Conservation (phyloP, 345 rosid species). For the Eucalyptus marginata region DNA sequence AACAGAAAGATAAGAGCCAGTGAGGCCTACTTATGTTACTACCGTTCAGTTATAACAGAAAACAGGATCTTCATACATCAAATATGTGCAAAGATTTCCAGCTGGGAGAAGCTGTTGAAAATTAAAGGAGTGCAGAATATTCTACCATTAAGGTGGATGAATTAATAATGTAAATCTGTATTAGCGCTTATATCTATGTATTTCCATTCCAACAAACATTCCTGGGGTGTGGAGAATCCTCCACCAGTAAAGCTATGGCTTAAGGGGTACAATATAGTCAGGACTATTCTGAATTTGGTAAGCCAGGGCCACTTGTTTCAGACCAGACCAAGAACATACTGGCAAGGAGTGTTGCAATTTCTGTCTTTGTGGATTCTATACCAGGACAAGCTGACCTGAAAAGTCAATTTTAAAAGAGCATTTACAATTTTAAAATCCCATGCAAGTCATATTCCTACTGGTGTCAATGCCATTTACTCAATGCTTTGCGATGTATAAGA, state of each 20-base stretch:
- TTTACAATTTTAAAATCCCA: neutral
- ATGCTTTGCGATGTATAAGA: neutral
- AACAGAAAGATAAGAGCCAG: neutral
- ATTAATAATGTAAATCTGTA: neutral
- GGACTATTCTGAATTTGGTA: neutral
- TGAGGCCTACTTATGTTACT: neutral
- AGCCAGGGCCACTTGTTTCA: neutral
- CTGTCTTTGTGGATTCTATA: neutral
- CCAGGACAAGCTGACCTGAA: neutral
- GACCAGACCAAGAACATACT: neutral
- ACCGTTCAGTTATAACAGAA: neutral
- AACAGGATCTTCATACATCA: neutral
- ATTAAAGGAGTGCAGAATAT: neutral
- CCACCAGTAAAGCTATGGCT: neutral
- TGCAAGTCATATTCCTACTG: neutral
- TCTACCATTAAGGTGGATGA: neutral
- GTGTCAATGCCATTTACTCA: neutral
- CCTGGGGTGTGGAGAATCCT: neutral
- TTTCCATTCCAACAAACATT: neutral
- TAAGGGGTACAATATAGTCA: neutral
- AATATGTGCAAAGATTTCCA: neutral
- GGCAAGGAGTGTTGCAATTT: neutral
- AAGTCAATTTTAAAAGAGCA: neutral
- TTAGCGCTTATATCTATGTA: neutral
- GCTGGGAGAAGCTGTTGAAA: neutral